Base-by-base conservation (phyloP, 176 grass and related monocot genomes). In the Phoenix dactylifera region DNA sequence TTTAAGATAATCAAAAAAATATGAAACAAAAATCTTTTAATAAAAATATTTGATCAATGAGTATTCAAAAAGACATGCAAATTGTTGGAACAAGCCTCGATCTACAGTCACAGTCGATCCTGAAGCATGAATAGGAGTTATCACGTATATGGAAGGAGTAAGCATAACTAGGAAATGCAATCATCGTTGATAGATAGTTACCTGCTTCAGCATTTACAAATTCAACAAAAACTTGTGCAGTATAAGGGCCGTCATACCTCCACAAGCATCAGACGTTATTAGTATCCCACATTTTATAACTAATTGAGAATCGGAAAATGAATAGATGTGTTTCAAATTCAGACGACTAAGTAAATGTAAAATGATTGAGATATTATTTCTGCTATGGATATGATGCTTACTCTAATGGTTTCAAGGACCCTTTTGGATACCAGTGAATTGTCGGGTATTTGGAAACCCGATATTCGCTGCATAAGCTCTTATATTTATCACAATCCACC, bases 401-500 rank as follows among this genome's bases (percentile, higher is more conserved):
- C 93, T 85, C 91, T 80, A 85, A 91, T 4, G 93, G 75, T 70
- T 97, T 84, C 70, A 91, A 80, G 17, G 93, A 97, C 57, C 93
- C 93, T 79, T 97, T 91, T 22, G 93, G 84, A 29, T 91, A 97
- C 92, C 87, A 97, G 30, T 91, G 93, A 59, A 97, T 75, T 78
- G 93, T 97, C 49, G 93, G 93, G 66, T 97, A 97, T 18, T 87
- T 79, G 58, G 83, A 77, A 80, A 97, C 93, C 35, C 87, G 87
- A 70, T 97, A 88, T 72, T 97, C 88, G 79, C 84, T 83, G 82
- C 93, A 97, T 57, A 91, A 17, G 71, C 63, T 72, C 81, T 97
- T 91, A 81, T 97, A 87, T 68, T 80, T 67, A 68, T 97, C 93
- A 9, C 93, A 97, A 49, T 97, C 93, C 80, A 97, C 93, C 93